These are phyloP conservation scores for Ophiobolus disseminans DNA, from an alignment of 2,329 filamentous ascomycete genomes.

Conservation along the genomic window DNA sequence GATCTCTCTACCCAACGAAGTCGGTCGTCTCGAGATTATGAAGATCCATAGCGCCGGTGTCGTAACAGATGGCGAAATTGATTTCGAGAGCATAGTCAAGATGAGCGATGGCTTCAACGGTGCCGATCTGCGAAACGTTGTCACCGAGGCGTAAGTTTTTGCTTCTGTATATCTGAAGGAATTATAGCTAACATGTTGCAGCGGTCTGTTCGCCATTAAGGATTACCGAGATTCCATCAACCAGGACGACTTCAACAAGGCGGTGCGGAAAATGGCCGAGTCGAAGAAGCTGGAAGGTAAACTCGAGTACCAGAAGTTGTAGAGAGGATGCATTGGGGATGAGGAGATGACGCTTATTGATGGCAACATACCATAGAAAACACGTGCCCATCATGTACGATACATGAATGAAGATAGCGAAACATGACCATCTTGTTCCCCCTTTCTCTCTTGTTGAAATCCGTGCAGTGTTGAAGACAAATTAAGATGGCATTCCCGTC, in stretches of 20 bases:
- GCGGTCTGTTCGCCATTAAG: conserved; percentile 96
- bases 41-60: conserved; percentile 95
- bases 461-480: no score
- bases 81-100: conserved; percentile 99
- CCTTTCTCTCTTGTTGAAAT: no score
- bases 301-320: conserved; percentile 96
- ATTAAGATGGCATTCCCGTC: no score
- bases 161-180: not conserved
- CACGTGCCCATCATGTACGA: conserved; percentile 33
- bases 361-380: conserved; percentile 27
- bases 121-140: conserved; percentile 95
- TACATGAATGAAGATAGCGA: no score
- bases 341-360: conserved; percentile 13
- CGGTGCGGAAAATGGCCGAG: conserved; percentile 95
- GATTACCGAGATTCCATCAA: conserved; percentile 95
- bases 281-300: conserved; percentile 99
- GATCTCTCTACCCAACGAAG: conserved; percentile 95
- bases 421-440: no score
- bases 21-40: conserved; percentile 92
- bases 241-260: conserved; percentile 99
- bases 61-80: conserved; percentile 89
- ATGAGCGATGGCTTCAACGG: conserved; percentile 99
- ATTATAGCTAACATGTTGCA: conserved; percentile 52
- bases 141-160: conserved; percentile 89
- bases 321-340: conserved; percentile 36